Evolutionary conservation across 2,329 filamentous ascomycete species (phyloP).

Genomic region (Monilinia vaccinii-corymbosi): DNA sequence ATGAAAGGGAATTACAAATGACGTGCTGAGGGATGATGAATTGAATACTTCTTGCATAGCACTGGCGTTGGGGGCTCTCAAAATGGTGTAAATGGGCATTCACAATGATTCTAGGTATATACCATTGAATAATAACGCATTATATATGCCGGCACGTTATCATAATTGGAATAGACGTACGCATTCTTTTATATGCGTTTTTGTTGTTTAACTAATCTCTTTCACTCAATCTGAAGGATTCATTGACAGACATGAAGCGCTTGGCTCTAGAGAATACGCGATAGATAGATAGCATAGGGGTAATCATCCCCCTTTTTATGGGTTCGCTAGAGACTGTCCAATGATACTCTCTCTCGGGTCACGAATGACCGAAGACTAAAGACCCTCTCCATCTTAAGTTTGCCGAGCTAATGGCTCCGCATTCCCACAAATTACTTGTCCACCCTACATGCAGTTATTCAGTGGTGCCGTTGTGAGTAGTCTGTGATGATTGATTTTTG

Average conservation of each 20-base stretch:
- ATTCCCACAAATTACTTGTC: background rate
- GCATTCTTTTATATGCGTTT: background rate
- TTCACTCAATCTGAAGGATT: background rate
- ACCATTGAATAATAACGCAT: background rate
- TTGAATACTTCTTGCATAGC: conserved; percentile 8
- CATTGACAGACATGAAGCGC: background rate
- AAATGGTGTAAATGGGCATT: conserved; percentile 2
- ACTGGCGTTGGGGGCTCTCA: background rate
- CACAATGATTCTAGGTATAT: conserved; percentile 1
- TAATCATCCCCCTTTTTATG: too few species aligned
- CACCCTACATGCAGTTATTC: background rate
- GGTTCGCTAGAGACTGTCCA: too few species aligned
- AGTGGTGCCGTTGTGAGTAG: background rate
- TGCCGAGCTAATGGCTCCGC: background rate
- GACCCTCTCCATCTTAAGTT: background rate
- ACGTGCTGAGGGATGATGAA: background rate
- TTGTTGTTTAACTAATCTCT: background rate
- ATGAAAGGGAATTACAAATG: background rate
- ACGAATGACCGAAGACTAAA: too few species aligned
- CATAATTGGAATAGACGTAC: background rate
- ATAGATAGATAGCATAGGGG: too few species aligned
- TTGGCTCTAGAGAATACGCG: too few species aligned
- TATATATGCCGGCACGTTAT: background rate
- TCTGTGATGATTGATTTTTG: background rate
- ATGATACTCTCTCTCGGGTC: too few species aligned